phyloP scores from a whole-genome alignment of 345 rosid species.

The Atalantia buxifolia region DNA sequence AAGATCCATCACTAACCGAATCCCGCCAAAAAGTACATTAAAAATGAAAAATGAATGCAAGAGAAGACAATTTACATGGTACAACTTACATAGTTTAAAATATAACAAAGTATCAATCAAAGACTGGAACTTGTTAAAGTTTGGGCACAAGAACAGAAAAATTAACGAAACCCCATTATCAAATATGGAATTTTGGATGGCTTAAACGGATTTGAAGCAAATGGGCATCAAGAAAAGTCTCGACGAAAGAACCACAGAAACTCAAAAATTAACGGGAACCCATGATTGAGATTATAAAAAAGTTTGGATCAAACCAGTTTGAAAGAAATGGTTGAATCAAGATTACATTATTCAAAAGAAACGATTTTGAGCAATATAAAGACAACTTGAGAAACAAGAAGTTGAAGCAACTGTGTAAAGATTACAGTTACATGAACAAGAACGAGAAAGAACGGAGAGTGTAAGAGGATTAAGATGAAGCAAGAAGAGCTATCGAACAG shows the following conservation, averaged over 20 bases:
- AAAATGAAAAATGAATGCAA: constrained; percentile 12
- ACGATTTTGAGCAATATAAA: constrained; percentile 9
- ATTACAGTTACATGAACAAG: constrained; percentile 19
- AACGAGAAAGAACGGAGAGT: not conserved
- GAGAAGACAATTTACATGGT: constrained; percentile 38
- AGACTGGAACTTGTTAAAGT: constrained; percentile 14
- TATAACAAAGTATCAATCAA: constrained; percentile 1
- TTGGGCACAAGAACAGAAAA: constrained; percentile 12
- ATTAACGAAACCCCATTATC: constrained; percentile 47
- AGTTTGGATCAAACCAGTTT: constrained; percentile 13
- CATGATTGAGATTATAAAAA: constrained; percentile 25
- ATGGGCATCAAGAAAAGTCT: constrained; percentile 24
- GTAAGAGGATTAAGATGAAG: constrained; percentile 6
- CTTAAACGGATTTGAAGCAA: constrained; percentile 27
- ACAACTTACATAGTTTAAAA: constrained; percentile 15
- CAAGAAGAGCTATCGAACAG: constrained; percentile 4
- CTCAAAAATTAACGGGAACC: constrained; percentile 35
- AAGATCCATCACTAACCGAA: constrained; percentile 30
- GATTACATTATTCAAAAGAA: constrained; percentile 34
- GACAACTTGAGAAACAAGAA: constrained; percentile 1
- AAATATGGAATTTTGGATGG: constrained; percentile 13
- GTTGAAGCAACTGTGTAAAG: not conserved
- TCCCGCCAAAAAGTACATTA: constrained; percentile 29
- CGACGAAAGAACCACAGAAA: constrained; percentile 5
- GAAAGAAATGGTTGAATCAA: constrained; percentile 29